Conservation (phyloP, 768 basidiomycete genomes). For the Paxillus rubicundulus region DNA sequence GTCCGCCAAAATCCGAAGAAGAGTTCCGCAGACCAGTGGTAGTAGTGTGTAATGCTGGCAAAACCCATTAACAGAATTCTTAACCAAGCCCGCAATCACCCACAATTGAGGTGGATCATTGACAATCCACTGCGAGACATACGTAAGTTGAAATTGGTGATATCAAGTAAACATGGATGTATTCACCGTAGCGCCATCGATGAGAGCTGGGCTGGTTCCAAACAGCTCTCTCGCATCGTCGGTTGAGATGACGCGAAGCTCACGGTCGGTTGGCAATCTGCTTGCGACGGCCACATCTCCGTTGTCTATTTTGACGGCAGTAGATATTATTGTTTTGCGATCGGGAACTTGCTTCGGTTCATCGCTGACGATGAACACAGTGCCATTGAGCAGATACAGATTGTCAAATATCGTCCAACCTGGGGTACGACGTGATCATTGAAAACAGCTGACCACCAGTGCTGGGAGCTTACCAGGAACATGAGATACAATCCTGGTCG, state of each 20-base stretch:
- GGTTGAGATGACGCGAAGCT: constrained; percentile 74
- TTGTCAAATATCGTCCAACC: constrained; percentile 91
- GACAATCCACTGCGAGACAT: constrained; percentile 55
- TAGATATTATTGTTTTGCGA: constrained; percentile 66
- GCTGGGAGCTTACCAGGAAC: constrained; percentile 53
- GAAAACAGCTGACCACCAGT: not conserved
- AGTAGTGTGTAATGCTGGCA: constrained; percentile 82
- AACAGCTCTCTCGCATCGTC: constrained; percentile 66
- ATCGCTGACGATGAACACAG: constrained; percentile 79
- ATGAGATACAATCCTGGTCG: constrained; percentile 71
- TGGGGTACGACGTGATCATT: constrained; percentile 25
- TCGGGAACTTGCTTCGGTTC: constrained; percentile 65
- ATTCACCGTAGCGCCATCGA: constrained; percentile 76
- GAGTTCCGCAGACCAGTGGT: constrained; percentile 91
- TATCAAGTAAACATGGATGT: constrained; percentile 6
- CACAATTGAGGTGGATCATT: constrained; percentile 89
- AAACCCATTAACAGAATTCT: not conserved
- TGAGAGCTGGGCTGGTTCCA: constrained; percentile 63
- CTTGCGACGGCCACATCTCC: constrained; percentile 50
- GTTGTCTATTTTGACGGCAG: constrained; percentile 57
- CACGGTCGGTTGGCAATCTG: constrained; percentile 73
- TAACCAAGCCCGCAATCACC: constrained; percentile 22
- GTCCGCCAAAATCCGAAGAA: constrained; percentile 92
- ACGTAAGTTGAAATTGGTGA: constrained; percentile 5
- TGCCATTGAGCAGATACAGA: constrained; percentile 78